Evolutionary conservation across 176 grass and related monocot genomes (phyloP), one percentile per base, ranked within the genome.

Genomic region (Oryza coarctata): DNA sequence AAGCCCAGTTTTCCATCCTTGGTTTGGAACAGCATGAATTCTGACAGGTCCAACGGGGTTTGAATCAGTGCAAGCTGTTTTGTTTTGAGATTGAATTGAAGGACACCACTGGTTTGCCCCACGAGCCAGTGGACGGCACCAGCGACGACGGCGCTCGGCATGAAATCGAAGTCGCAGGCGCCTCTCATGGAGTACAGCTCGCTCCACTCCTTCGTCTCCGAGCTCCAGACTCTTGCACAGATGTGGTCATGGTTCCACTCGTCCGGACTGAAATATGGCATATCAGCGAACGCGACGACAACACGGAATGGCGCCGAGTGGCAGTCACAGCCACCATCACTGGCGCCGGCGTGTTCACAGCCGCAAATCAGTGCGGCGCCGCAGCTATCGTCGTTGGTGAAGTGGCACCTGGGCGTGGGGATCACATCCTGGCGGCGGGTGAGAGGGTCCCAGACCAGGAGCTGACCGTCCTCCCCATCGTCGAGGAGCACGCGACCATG

Each of bases 271-370:
- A 9, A 58, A 7, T 0, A 9, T 1, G 22, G 52, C 7, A 2
- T 20, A 5, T 22, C 52, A 6, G 4, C 23, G 52, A 58, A 58
- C 7, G 52, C 52, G 20, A 58, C 52, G 2, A 58, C 22, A 7
- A 58, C 47, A 15, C 0, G 43, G 13, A 17, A 90, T 0, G 92
- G 92, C n/a, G 55, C 11, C 64, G 23, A 39, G 18, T 68, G 66
- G 33, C 66, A 68, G 66, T 68, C 66, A 11, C 66, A 68, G 66
- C 39, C 66, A 11, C 2, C 55, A 4, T 6, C 17, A 8, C 17
- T 18, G 6, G 28, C 33, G 33, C 34, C 17, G 66, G 17, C 33
- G 66, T 55, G 50, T 22, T 35, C 33, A 20, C 22, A 35, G 33
- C 34, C 33, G 20, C 66, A 68, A 33, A 38, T 68, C 0, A 68